phyloP scores from a whole-genome alignment of 2,329 filamentous ascomycete species.

The Ascochyta viciae-villosae region DNA sequence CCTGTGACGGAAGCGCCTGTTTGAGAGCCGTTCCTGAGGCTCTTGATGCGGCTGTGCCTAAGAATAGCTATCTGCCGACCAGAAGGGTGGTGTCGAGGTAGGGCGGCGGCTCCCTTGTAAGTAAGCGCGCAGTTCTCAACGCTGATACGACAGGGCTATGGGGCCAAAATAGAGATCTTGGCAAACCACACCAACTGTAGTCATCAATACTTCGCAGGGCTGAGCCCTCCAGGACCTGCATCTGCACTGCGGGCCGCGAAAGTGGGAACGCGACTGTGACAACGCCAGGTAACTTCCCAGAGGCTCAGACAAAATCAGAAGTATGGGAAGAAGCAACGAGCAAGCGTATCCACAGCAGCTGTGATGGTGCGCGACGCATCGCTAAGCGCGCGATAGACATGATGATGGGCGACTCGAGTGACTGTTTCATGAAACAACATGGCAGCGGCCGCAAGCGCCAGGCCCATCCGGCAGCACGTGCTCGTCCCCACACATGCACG shows the following conservation, averaged over 20 bases:
- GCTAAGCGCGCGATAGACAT: conserved; percentile 18
- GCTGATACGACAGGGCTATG: conserved; percentile 38
- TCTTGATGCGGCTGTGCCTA: conserved; percentile 46
- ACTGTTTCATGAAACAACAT: conserved; percentile 24
- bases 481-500: conserved; percentile 8
- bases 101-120: conserved; percentile 34
- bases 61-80: conserved; percentile 35
- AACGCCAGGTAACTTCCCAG: not conserved
- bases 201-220: conserved; percentile 42
- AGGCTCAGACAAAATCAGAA: not conserved
- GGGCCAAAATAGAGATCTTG: conserved; percentile 27
- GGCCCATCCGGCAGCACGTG: conserved; percentile 20
- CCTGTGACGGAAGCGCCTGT: conserved; percentile 46
- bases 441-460: conserved; percentile 18
- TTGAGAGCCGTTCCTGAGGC: conserved; percentile 37
- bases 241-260: conserved; percentile 14
- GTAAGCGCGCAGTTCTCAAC: conserved; percentile 26
- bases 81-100: conserved; percentile 36
- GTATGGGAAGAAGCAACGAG: conserved; percentile 7
- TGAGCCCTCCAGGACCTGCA: conserved; percentile 39
- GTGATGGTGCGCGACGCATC: conserved; percentile 1
- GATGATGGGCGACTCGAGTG: conserved; percentile 13
- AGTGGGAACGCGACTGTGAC: conserved; percentile 9
- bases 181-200: conserved; percentile 28
- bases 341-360: conserved; percentile 1